These are phyloP conservation scores for Botrytis fabae DNA, from an alignment of 2,329 filamentous ascomycete species.

Conservation along the genomic window DNA sequence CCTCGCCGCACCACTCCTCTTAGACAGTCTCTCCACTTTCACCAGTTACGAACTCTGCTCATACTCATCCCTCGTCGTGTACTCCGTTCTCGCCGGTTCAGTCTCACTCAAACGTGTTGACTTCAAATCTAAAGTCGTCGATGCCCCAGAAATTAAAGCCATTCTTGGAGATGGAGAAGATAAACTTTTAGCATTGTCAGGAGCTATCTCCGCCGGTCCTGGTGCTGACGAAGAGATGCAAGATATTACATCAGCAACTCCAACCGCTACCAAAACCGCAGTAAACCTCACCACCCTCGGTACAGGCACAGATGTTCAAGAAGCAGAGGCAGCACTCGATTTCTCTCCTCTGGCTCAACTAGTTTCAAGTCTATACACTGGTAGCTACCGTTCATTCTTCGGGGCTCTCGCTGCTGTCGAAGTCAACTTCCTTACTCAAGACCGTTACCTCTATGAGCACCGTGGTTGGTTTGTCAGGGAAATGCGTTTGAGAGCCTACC, in stretches of 20 bases:
- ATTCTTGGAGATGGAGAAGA: conserved; percentile 90
- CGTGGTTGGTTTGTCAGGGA: conserved; percentile 96
- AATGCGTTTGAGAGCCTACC: conserved; percentile 95
- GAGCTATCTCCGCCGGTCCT: conserved; percentile 77
- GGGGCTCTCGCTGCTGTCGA: conserved; percentile 84
- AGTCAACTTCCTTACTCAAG: conserved; percentile 89
- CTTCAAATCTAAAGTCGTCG: conserved; percentile 98
- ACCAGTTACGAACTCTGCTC: conserved; percentile 98
- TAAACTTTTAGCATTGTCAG: conserved; percentile 78
- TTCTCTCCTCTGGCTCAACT: conserved; percentile 85
- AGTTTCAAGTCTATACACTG: conserved; percentile 88
- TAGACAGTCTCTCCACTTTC: conserved; percentile 96
- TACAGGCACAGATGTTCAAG: conserved; percentile 66
- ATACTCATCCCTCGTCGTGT: conserved; percentile 91
- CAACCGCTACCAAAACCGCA: conserved; percentile 60
- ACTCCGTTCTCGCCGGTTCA: conserved; percentile 91
- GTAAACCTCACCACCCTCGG: conserved; percentile 89
- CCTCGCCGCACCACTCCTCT: conserved; percentile 84
- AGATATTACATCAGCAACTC: conserved; percentile 56
- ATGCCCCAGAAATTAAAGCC: conserved; percentile 96
- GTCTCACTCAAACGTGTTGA: conserved; percentile 94
- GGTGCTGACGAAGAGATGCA: conserved; percentile 77
- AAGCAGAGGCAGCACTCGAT: conserved; percentile 80
- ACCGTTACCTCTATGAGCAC: conserved; percentile 95
- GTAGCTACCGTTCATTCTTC: conserved; percentile 94